A percentile compares a stretch with the other conserved stretches of the same genome.
These are phyloP conservation scores for Spirogloea muscicola DNA, from an alignment of 139 green algal species.

Conservation along the genomic window DNA sequence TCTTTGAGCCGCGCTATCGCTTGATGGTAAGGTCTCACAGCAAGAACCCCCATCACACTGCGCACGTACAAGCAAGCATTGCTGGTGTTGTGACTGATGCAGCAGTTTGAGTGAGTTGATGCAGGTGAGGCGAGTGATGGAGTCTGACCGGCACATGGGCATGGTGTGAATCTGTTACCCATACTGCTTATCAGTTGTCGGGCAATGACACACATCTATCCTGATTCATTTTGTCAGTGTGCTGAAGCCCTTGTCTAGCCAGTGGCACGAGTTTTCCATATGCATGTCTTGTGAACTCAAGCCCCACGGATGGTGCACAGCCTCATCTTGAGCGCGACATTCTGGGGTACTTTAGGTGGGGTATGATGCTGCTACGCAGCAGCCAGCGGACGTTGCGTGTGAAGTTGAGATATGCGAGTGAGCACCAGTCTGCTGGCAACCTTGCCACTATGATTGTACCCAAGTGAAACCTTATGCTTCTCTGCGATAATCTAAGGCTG, in stretches of 20 bases:
- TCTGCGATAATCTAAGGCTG: not conserved
- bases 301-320: not conserved
- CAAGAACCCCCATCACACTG: not conserved
- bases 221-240: not conserved
- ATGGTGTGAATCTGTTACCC: constrained; percentile 20
- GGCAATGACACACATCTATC: not conserved
- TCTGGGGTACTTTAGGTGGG: constrained; percentile 2
- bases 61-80: not conserved
- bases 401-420: constrained; percentile 29
- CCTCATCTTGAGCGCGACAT: not conserved
- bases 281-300: not conserved
- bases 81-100: not conserved
- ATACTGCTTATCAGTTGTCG: too few species aligned
- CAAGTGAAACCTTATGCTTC: not conserved
- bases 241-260: too few species aligned
- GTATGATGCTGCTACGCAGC: not conserved
- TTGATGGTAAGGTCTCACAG: constrained; percentile 72
- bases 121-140: too few species aligned
- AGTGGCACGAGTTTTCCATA: too few species aligned
- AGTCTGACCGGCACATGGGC: constrained; percentile 19
- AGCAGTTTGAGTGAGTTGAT: too few species aligned
- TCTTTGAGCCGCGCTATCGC: constrained; percentile 92
- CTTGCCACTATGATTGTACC: not conserved
- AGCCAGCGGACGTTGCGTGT: constrained; percentile 6
- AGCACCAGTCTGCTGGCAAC: constrained; percentile 4